phyloP scores from a whole-genome alignment of 352 stramenopile species.

The Phytophthora sp. region DNA sequence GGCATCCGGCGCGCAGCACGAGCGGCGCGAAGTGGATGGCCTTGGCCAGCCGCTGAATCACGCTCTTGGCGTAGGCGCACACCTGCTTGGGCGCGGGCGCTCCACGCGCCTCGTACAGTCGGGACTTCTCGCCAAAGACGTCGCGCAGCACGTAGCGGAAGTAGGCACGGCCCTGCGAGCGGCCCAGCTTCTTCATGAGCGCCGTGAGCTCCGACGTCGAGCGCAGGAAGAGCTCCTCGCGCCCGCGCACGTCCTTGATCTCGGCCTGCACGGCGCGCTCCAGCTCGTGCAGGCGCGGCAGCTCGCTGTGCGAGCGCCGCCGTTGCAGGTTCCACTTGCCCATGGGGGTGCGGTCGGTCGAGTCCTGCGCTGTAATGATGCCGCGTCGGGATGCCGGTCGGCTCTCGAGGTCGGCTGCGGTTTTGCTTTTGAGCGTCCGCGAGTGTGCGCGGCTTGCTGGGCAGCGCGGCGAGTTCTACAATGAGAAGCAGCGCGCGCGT shows the following conservation, averaged over 20 bases:
- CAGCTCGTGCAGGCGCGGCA: constrained; percentile 72
- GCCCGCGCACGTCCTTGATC: constrained; percentile 56
- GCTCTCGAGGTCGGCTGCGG: constrained; percentile 3
- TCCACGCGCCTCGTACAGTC: constrained; percentile 44
- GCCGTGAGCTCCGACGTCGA: constrained; percentile 73
- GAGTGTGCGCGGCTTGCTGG: not conserved
- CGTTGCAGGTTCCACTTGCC: constrained; percentile 37
- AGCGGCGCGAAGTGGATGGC: constrained; percentile 78
- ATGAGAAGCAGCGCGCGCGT: constrained; percentile 28
- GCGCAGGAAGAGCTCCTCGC: constrained; percentile 83
- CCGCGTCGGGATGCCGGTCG: constrained; percentile 3
- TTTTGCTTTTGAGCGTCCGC: not conserved
- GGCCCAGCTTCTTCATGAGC: constrained; percentile 74
- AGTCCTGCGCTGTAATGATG: constrained; percentile 20
- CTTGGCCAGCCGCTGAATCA: constrained; percentile 73
- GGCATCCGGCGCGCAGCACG: constrained; percentile 70
- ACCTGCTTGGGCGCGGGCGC: constrained; percentile 45
- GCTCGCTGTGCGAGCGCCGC: constrained; percentile 47
- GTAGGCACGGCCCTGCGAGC: constrained; percentile 74
- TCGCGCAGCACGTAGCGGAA: constrained; percentile 83
- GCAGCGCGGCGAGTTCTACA: constrained; percentile 34
- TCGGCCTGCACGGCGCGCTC: constrained; percentile 75
- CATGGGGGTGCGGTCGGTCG: constrained; percentile 23
- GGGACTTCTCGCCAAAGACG: constrained; percentile 72
- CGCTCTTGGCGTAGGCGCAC: constrained; percentile 57